phyloP scores from a whole-genome alignment of 352 stramenopile species.

The Phytophthora aleatoria region DNA sequence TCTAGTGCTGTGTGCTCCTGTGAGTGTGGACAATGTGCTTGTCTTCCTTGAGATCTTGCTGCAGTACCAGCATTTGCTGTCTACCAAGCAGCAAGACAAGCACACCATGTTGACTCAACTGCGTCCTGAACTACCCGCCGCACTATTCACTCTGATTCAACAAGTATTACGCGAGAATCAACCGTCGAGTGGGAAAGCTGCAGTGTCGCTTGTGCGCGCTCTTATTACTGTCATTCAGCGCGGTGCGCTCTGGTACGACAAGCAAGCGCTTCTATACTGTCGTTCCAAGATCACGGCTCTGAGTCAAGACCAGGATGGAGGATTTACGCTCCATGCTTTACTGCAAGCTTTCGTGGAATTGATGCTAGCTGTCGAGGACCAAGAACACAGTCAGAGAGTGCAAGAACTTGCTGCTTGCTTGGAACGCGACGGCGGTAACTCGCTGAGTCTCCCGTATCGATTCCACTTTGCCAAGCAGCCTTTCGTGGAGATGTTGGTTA shows the following conservation, averaged over 20 bases:
- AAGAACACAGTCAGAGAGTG: slow-evolving; percentile 56
- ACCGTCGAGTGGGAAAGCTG: slow-evolving; percentile 50
- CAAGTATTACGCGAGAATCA: slow-evolving; percentile 72
- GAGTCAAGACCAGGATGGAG: slow-evolving; percentile 80
- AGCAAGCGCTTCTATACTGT: slow-evolving; percentile 75
- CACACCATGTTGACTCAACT: slow-evolving; percentile 29
- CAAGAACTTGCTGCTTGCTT: slow-evolving; percentile 59
- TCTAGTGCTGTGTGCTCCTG: slow-evolving; percentile 65
- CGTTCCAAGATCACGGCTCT: slow-evolving; percentile 87
- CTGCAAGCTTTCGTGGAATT: slow-evolving; percentile 85
- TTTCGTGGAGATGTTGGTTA: slow-evolving; percentile 80
- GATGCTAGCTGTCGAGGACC: slow-evolving; percentile 82
- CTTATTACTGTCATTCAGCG: slow-evolving; percentile 71
- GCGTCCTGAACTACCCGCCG: slow-evolving; percentile 58
- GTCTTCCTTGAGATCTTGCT: slow-evolving; percentile 71
- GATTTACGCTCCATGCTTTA: slow-evolving; percentile 74
- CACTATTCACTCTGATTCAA: slow-evolving; percentile 77
- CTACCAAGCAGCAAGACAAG: slow-evolving; percentile 6
- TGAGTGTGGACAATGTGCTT: slow-evolving; percentile 66
- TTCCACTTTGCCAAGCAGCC: slow-evolving; percentile 73
- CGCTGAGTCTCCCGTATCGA: slow-evolving; percentile 70
- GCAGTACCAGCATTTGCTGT: slow-evolving; percentile 41
- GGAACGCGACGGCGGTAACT: slow-evolving; percentile 46
- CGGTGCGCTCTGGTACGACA: slow-evolving; percentile 74
- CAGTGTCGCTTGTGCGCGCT: slow-evolving; percentile 65